Evolutionary conservation across 495 filamentous ascomycete species (phyloP).

Genomic region (Baudoinia panamericana): DNA sequence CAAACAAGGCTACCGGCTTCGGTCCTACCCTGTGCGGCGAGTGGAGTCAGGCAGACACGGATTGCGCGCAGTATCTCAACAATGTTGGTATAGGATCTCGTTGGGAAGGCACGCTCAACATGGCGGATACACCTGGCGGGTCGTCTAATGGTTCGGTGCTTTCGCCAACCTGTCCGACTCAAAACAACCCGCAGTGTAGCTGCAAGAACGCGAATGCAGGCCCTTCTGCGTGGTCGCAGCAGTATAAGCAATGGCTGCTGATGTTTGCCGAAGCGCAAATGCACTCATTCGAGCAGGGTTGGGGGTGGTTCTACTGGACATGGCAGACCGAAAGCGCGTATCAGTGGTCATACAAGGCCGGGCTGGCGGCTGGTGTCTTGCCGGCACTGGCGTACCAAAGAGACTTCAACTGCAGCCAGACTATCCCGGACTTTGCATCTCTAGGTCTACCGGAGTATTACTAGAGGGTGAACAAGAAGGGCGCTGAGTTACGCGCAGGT

Average conservation of each 20-base stretch:
- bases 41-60: constrained; percentile 96
- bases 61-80: constrained; percentile 79
- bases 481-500: neutral
- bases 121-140: constrained; percentile 35
- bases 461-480: constrained; percentile 26
- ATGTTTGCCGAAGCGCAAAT: constrained; percentile 96
- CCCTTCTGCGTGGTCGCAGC: constrained; percentile 47
- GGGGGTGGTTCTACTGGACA: constrained; percentile 99
- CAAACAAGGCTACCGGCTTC: constrained; percentile 65
- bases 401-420: constrained; percentile 57
- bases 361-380: constrained; percentile 69
- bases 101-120: constrained; percentile 72
- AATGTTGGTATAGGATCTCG: constrained; percentile 78
- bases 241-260: constrained; percentile 74
- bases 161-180: constrained; percentile 57
- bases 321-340: constrained; percentile 65
- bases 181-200: constrained; percentile 42
- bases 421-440: constrained; percentile 55
- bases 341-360: constrained; percentile 91
- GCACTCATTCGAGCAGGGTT: constrained; percentile 73
- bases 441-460: constrained; percentile 55
- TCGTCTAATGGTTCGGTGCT: constrained; percentile 37
- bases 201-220: constrained; percentile 68
- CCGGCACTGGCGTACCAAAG: constrained; percentile 65
- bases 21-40: constrained; percentile 96